A percentile compares a stretch with the other conserved stretches of the same genome.
Evolutionary conservation across 371 early-diverging fungal species (phyloP).

Genomic region (Nematocida minor): DNA sequence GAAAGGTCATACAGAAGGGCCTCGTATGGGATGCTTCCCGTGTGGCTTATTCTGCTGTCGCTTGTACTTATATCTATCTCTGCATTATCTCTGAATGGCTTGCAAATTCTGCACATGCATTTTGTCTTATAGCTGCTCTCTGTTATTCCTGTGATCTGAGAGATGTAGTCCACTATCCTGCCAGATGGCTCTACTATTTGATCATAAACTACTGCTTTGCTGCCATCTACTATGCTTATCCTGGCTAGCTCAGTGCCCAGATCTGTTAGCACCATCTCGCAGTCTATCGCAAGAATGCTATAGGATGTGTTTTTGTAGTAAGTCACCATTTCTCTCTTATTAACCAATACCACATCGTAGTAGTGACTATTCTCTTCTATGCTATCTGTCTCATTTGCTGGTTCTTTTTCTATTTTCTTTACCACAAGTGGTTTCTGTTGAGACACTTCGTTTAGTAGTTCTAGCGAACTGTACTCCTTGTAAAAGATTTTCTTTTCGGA

Average conservation of each 20-base stretch:
- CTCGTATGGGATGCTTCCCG: slow-evolving; percentile 33
- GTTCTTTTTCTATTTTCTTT: neutral
- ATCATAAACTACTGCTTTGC: slow-evolving; percentile 57
- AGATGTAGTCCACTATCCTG: slow-evolving; percentile 57
- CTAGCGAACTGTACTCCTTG: neutral
- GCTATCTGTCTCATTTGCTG: neutral
- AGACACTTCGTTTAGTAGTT: neutral
- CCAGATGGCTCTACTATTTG: slow-evolving; percentile 56
- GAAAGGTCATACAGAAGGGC: slow-evolving; percentile 38
- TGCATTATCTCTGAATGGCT: neutral
- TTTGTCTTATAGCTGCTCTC: slow-evolving; percentile 10
- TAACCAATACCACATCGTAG: slow-evolving; percentile 1
- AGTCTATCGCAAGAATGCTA: slow-evolving; percentile 58
- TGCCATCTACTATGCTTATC: slow-evolving; percentile 54
- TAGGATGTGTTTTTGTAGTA: slow-evolving; percentile 7
- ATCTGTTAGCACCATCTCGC: slow-evolving; percentile 63
- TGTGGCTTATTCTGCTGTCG: neutral
- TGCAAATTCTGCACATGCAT: slow-evolving; percentile 2
- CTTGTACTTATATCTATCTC: neutral
- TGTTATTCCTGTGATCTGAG: slow-evolving; percentile 59
- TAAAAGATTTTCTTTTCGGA: neutral
- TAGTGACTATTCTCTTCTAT: no score
- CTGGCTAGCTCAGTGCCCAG: slow-evolving; percentile 58
- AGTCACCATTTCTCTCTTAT: neutral
- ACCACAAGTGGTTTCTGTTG: neutral